These are phyloP conservation scores for Trematosphaeria pertusa DNA, from an alignment of 2,329 filamentous ascomycete species.

Conservation along the genomic window DNA sequence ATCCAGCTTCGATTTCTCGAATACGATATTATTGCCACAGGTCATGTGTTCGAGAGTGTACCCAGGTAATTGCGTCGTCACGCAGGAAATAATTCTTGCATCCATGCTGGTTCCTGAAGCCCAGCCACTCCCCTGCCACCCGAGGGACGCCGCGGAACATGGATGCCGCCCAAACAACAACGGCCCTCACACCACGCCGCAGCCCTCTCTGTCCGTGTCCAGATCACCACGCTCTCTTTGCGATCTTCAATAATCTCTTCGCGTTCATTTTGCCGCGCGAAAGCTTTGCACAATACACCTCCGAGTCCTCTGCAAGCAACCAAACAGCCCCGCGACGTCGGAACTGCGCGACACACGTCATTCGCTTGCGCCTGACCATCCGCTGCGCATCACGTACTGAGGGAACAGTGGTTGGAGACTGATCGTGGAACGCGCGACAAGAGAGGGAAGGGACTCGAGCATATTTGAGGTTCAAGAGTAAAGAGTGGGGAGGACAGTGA, in stretches of 20 bases:
- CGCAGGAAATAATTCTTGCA: too few species aligned
- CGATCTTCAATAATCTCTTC: neutral
- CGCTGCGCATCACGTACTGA: neutral
- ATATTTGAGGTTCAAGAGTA: too few species aligned
- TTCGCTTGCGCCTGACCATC: conserved; percentile 16
- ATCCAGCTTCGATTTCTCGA: neutral
- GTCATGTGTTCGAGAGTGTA: neutral
- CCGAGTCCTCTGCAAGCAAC: conserved; percentile 24
- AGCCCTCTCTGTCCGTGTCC: neutral
- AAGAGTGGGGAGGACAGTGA: too few species aligned
- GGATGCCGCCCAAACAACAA: neutral
- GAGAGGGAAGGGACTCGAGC: too few species aligned
- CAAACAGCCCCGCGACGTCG: conserved; percentile 16
- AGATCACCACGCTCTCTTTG: neutral
- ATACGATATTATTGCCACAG: neutral
- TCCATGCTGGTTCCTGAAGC: neutral
- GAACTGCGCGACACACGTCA: conserved; percentile 24
- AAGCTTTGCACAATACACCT: conserved; percentile 9
- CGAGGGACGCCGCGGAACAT: neutral
- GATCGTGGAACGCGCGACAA: too few species aligned
- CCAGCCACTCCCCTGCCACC: conserved; percentile 12
- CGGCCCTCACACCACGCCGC: neutral
- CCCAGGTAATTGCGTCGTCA: conserved; percentile 8
- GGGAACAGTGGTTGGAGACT: conserved; percentile 1
- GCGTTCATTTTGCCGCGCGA: neutral